These are phyloP conservation scores for Lepidopterella palustris DNA, from an alignment of 495 filamentous ascomycete species.

Conservation along the genomic window DNA sequence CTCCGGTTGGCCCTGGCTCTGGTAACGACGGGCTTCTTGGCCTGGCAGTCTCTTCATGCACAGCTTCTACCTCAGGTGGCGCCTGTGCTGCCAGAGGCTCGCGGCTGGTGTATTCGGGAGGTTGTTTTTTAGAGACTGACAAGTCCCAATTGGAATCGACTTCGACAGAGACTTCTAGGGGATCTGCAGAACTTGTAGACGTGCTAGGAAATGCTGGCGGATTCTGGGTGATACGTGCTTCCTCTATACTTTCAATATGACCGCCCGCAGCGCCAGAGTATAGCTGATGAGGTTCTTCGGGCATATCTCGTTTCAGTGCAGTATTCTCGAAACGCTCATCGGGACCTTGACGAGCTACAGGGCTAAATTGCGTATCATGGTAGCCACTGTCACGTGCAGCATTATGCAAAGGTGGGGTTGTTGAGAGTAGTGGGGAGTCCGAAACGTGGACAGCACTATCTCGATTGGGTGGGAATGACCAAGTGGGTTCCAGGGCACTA, in stretches of 20 bases:
- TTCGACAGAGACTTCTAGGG: constrained; percentile 25
- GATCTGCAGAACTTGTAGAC: constrained; percentile 9
- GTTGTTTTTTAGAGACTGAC: neutral
- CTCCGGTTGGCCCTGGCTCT: constrained; percentile 5
- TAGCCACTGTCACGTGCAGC: constrained; percentile 41
- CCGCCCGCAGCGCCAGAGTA: constrained; percentile 9
- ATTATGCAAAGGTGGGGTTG: constrained; percentile 21
- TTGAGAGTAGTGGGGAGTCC: constrained; percentile 42
- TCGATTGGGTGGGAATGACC: constrained; percentile 37
- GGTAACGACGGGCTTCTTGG: constrained; percentile 23
- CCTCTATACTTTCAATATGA: neutral
- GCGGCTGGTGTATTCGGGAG: neutral
- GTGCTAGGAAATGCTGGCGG: constrained; percentile 1
- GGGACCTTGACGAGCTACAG: constrained; percentile 16
- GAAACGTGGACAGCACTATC: constrained; percentile 47
- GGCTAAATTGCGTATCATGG: constrained; percentile 35
- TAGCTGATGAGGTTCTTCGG: neutral
- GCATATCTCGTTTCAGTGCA: constrained; percentile 5
- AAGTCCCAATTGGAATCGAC: constrained; percentile 17
- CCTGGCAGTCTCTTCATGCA: neutral
- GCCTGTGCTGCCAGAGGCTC: neutral
- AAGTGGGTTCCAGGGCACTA: constrained; percentile 23
- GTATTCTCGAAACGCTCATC: constrained; percentile 6
- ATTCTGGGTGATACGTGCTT: neutral
- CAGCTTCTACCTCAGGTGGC: neutral